phyloP scores from a whole-genome alignment of 2,329 filamentous ascomycete species.

The Colletotrichum coccodes region DNA sequence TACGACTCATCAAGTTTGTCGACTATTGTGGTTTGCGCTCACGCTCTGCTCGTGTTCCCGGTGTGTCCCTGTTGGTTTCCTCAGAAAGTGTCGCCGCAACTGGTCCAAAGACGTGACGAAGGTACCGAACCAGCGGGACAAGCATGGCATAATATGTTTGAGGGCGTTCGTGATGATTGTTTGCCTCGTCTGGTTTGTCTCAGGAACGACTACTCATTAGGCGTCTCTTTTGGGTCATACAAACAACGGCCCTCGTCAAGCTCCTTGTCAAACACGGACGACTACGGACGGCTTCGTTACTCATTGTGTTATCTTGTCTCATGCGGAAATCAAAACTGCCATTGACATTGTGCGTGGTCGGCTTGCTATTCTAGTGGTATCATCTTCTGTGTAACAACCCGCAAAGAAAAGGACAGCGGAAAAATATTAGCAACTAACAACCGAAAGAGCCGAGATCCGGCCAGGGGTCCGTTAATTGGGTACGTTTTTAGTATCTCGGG shows the following conservation, averaged over 20 bases:
- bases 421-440: slow-evolving; percentile 26
- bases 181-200: too few species aligned
- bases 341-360: slow-evolving; percentile 27
- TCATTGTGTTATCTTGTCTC: neutral
- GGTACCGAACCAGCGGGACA: neutral
- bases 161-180: too few species aligned
- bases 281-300: neutral
- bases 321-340: neutral
- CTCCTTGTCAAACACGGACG: neutral
- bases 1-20: neutral
- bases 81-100: neutral
- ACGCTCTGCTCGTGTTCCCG: neutral
- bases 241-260: neutral
- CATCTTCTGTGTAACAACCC: slow-evolving; percentile 33
- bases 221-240: neutral
- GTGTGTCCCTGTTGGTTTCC: neutral
- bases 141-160: neutral
- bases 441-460: slow-evolving; percentile 14
- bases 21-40: neutral
- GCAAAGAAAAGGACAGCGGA: slow-evolving; percentile 28
- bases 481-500: neutral
- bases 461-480: slow-evolving; percentile 1
- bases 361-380: slow-evolving; percentile 37
- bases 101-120: neutral
- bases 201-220: too few species aligned